Conservation (phyloP, 768 basidiomycete genomes). For the Tylopilus intermedius region DNA sequence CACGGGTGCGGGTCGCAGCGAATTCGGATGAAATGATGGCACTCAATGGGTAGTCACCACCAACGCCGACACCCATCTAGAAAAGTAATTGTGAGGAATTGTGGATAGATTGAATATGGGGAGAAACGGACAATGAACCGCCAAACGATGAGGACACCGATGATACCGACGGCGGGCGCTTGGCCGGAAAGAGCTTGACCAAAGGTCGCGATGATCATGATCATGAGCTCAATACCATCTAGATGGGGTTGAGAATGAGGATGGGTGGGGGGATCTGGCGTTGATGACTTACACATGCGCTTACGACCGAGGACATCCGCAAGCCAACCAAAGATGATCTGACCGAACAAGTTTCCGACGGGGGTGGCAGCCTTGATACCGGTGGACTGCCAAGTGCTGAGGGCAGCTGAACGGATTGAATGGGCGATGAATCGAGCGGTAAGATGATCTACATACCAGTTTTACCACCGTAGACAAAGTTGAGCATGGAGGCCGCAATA, state of each 20-base stretch:
- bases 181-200: conserved; percentile 72
- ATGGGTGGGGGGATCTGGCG: neutral
- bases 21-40: conserved; percentile 90
- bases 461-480: conserved; percentile 62
- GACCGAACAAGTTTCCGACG: conserved; percentile 70
- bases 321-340: conserved; percentile 75
- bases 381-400: conserved; percentile 59
- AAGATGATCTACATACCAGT: neutral
- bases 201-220: conserved; percentile 77
- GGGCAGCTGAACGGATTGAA: conserved; percentile 13
- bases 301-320: conserved; percentile 76
- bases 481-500: conserved; percentile 79
- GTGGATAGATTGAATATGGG: neutral
- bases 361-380: conserved; percentile 77
- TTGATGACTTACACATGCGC: conserved; percentile 61
- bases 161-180: conserved; percentile 61
- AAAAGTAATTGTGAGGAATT: neutral
- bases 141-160: conserved; percentile 79
- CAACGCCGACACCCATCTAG: conserved; percentile 77
- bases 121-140: conserved; percentile 55
- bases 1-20: conserved; percentile 68
- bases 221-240: conserved; percentile 59
- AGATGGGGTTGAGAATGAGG: neutral
- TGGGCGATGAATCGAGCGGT: neutral
- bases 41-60: conserved; percentile 83